These are phyloP conservation scores for Fusarium sp. DNA, from an alignment of 2,329 filamentous ascomycete genomes.

Conservation along the genomic window DNA sequence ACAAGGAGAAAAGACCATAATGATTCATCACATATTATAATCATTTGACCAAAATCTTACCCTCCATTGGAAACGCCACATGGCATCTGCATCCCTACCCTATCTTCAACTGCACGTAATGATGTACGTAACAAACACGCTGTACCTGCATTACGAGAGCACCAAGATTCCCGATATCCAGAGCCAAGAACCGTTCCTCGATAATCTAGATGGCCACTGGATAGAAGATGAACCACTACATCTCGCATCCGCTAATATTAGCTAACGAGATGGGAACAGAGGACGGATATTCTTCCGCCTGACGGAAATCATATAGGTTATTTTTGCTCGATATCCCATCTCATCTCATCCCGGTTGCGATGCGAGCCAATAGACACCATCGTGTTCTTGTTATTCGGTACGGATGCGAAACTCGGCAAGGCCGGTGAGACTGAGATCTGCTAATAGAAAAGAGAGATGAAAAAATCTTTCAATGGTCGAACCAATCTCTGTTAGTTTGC, in stretches of 20 bases:
- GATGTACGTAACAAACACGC: neutral
- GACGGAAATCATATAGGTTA: neutral
- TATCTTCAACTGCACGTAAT: neutral
- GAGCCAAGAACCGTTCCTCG: slow-evolving; percentile 10
- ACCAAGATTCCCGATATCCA: slow-evolving; percentile 10
- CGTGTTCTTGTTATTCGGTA: no score
- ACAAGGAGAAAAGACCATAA: neutral
- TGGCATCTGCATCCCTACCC: neutral
- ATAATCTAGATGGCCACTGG: neutral
- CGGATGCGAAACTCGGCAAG: neutral
- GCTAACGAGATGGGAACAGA: slow-evolving; percentile 12
- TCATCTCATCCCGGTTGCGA: neutral
- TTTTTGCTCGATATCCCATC: neutral
- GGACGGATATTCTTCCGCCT: slow-evolving; percentile 12
- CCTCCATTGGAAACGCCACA: neutral
- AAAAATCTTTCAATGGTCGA: slow-evolving; percentile 13
- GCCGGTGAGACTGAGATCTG: slow-evolving; percentile 9
- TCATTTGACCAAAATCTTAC: neutral
- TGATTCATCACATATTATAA: neutral
- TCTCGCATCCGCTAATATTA: neutral
- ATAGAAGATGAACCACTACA: neutral
- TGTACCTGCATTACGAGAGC: slow-evolving; percentile 27
- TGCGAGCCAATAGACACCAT: neutral
- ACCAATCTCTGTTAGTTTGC: neutral
- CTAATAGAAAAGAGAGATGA: neutral